Percentiles rank a stretch among this genome's conserved stretches.
phyloP scores from a whole-genome alignment of 2,329 filamentous ascomycete species.

The Daldinia sp. region DNA sequence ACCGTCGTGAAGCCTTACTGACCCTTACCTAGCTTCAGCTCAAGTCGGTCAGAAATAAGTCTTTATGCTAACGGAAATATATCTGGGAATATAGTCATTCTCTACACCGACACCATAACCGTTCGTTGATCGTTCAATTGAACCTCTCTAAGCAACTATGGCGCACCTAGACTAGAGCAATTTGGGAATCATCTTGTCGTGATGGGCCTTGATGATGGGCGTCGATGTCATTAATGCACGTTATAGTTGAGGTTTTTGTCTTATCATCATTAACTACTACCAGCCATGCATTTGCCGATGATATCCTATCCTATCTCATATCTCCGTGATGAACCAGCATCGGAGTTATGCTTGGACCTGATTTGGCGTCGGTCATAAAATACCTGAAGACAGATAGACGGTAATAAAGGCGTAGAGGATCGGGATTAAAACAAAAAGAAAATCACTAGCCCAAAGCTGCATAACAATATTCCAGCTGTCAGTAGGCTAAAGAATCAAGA shows the following conservation, averaged over 20 bases:
- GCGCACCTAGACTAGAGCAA: not conserved
- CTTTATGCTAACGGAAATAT: not conserved
- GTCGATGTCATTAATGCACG: not conserved
- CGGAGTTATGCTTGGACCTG: not conserved
- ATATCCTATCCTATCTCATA: not conserved
- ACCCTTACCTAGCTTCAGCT: conserved; percentile 12
- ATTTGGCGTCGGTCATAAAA: not conserved
- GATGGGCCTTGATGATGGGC: not conserved
- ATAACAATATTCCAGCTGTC: too few species aligned
- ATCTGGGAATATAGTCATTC: not conserved
- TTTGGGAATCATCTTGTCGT: not conserved
- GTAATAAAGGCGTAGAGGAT: not conserved
- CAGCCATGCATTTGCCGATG: not conserved
- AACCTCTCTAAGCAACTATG: not conserved
- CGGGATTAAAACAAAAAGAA: not conserved
- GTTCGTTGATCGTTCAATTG: not conserved
- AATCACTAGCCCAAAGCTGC: not conserved
- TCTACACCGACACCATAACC: conserved; percentile 12
- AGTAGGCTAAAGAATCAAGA: too few species aligned
- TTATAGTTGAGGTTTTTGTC: not conserved
- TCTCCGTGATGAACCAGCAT: not conserved
- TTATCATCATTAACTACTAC: not conserved
- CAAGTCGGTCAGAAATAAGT: conserved; percentile 16
- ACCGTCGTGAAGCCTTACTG: conserved; percentile 12
- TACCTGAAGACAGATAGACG: not conserved